Evolutionary conservation across 495 filamentous ascomycete genomes (phyloP).

Genomic region (Penicillium maclennaniae): DNA sequence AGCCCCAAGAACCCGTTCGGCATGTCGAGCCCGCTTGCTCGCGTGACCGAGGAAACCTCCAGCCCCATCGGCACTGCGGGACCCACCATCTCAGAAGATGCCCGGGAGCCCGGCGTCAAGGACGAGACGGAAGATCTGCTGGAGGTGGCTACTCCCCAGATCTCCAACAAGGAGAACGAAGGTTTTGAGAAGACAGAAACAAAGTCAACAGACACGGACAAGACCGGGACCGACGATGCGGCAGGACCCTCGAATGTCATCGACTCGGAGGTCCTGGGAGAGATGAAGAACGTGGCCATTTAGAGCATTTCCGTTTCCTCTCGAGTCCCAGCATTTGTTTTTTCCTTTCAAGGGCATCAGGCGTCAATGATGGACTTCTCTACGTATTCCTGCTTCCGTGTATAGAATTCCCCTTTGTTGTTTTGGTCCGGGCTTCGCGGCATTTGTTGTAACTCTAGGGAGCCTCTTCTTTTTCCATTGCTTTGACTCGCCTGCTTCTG

Average conservation of each 20-base stretch:
- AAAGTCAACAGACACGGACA: constrained; percentile 25
- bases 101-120: constrained; percentile 30
- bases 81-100: constrained; percentile 32
- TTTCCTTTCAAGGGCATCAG: constrained; percentile 23
- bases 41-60: constrained; percentile 48
- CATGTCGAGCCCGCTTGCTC: constrained; percentile 52
- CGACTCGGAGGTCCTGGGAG: constrained; percentile 44
- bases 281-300: constrained; percentile 57
- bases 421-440: constrained; percentile 17
- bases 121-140: constrained; percentile 39
- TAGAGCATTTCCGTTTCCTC: constrained; percentile 24
- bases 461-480: constrained; percentile 16
- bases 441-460: constrained; percentile 36
- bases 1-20: constrained; percentile 49
- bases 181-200: constrained; percentile 23
- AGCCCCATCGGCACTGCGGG: constrained; percentile 33
- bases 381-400: constrained; percentile 20
- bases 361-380: constrained; percentile 25
- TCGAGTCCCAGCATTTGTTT: constrained; percentile 4
- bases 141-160: constrained; percentile 43
- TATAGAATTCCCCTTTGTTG: constrained; percentile 26
- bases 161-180: constrained; percentile 38
- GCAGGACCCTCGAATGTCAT: constrained; percentile 25
- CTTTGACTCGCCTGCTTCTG: constrained; percentile 9
- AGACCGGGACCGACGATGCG: constrained; percentile 26